Evolutionary conservation across 139 green algal genomes (phyloP).

Genomic region (Asterochloris erici): DNA sequence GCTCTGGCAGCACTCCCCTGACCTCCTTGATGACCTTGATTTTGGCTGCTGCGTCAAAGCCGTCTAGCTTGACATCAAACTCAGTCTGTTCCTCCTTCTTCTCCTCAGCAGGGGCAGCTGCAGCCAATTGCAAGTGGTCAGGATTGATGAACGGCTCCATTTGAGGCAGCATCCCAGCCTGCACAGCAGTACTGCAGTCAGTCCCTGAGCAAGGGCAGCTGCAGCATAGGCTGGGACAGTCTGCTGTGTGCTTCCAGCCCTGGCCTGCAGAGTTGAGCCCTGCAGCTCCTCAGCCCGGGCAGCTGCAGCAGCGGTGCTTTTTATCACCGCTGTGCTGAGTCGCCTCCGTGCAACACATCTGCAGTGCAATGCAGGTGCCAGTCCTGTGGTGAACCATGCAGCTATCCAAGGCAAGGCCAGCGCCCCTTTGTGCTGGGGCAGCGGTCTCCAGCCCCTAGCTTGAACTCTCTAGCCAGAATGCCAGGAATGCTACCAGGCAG

Average conservation of each 20-base stretch:
- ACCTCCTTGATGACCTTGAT: conserved; percentile 99
- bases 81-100: conserved; percentile 87
- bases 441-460: too few species aligned
- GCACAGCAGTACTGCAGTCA: background rate
- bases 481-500: too few species aligned
- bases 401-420: too few species aligned
- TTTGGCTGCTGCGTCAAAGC: conserved; percentile 88
- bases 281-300: too few species aligned
- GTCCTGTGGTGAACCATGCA: too few species aligned
- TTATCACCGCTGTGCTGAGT: background rate
- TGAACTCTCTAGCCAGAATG: too few species aligned
- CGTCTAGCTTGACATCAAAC: conserved; percentile 94
- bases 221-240: background rate
- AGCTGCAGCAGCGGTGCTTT: too few species aligned
- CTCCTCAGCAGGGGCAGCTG: conserved; percentile 24
- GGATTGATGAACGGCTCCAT: background rate
- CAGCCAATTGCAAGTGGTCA: background rate
- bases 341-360: background rate
- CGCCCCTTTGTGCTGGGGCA: too few species aligned
- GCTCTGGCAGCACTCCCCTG: conserved; percentile 70
- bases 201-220: background rate
- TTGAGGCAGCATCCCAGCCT: background rate
- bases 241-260: too few species aligned
- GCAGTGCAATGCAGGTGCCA: too few species aligned
- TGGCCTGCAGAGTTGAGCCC: too few species aligned